These are phyloP conservation scores for Choanephora cucurbitarum DNA, from an alignment of 371 early-diverging fungal species.

Conservation along the genomic window DNA sequence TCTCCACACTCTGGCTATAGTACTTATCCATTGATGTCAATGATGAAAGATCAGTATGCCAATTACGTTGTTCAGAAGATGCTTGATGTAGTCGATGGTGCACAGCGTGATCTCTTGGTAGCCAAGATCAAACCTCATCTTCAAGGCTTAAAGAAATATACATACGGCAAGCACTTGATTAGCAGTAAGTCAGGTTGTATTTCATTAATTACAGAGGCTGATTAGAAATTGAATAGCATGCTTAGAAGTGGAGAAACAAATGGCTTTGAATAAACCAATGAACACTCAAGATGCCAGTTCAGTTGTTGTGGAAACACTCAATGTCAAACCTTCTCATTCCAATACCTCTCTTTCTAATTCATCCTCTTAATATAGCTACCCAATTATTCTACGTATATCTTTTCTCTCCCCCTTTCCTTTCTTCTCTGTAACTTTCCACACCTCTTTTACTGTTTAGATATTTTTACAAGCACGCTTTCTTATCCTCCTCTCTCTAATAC, in stretches of 20 bases:
- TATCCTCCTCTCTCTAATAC: too few species aligned
- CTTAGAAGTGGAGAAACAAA: slow-evolving; percentile 35
- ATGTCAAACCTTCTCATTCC: slow-evolving; percentile 6
- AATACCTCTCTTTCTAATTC: slow-evolving; percentile 6
- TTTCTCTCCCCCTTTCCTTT: too few species aligned
- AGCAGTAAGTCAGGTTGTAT: slow-evolving; percentile 50
- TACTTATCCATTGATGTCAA: slow-evolving; percentile 79
- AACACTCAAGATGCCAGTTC: too few species aligned
- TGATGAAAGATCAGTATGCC: slow-evolving; percentile 99
- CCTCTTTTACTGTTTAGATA: too few species aligned
- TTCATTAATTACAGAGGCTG: background rate
- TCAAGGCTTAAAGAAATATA: slow-evolving; percentile 88
- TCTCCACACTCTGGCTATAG: too few species aligned
- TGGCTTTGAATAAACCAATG: slow-evolving; percentile 12
- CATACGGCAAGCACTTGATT: slow-evolving; percentile 97
- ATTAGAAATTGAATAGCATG: slow-evolving; percentile 17
- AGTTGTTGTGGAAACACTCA: slow-evolving; percentile 15
- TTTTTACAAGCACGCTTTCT: too few species aligned
- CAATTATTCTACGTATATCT: too few species aligned
- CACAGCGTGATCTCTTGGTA: slow-evolving; percentile 83
- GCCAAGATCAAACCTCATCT: slow-evolving; percentile 89
- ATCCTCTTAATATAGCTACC: background rate
- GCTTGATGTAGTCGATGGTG: slow-evolving; percentile 93
- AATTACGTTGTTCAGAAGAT: slow-evolving; percentile 99
- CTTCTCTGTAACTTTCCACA: too few species aligned